A percentile compares a stretch with the other conserved stretches of the same genome.
Conservation (phyloP, 768 basidiomycete genomes). For the Leccinum olivaceopallidum region DNA sequence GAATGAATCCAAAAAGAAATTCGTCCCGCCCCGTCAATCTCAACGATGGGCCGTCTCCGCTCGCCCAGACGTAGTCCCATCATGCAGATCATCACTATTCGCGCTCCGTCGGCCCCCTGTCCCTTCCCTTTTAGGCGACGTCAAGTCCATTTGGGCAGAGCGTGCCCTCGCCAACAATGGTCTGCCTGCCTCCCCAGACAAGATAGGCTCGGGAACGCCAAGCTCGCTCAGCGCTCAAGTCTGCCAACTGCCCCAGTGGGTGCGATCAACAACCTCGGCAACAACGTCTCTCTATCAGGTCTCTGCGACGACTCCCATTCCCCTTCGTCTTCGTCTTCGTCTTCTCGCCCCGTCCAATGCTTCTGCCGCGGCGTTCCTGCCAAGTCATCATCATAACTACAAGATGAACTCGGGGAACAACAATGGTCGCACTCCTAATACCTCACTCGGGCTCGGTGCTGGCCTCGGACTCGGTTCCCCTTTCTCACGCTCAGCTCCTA, state of each 20-base stretch:
- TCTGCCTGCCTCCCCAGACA: conserved; percentile 33
- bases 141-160: conserved; percentile 84
- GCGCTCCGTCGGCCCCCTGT: conserved; percentile 81
- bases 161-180: conserved; percentile 35
- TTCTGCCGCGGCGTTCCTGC: conserved; percentile 73
- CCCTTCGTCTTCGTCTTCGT: conserved; percentile 25
- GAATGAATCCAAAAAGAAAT: too few species aligned
- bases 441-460: conserved; percentile 14
- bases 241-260: conserved; percentile 39
- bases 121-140: conserved; percentile 70
- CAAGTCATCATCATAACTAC: conserved; percentile 67
- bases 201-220: conserved; percentile 42
- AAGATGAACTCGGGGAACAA: conserved; percentile 42
- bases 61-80: conserved; percentile 17
- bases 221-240: conserved; percentile 45
- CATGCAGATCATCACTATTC: conserved; percentile 66
- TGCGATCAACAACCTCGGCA: conserved; percentile 17
- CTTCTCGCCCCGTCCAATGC: conserved; percentile 77
- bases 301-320: conserved; percentile 38
- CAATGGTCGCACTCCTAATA: conserved; percentile 28
- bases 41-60: conserved; percentile 23
- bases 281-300: conserved; percentile 8
- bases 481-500: conserved; percentile 19
- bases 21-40: conserved; percentile 27
- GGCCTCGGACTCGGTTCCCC: conserved; percentile 12